A percentile compares a stretch with the other conserved stretches of the same genome.
phyloP scores from a whole-genome alignment of 169 alveolate genomes.

The Plasmodium blacklocki region DNA sequence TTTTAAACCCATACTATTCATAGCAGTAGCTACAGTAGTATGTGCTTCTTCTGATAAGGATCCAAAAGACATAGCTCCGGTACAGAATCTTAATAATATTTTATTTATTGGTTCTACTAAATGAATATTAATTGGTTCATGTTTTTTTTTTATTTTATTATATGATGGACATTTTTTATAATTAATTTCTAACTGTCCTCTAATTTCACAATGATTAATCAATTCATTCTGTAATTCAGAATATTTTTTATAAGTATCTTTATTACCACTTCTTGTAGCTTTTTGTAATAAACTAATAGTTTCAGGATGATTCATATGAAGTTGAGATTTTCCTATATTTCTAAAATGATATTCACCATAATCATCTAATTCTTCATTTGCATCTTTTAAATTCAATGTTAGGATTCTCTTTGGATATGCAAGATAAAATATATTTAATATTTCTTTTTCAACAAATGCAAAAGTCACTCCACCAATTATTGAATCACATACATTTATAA shows the following conservation, averaged over 20 bases:
- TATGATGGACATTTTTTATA: constrained; percentile 79
- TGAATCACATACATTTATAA: constrained; percentile 72
- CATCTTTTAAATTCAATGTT: constrained; percentile 78
- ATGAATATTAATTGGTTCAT: constrained; percentile 82
- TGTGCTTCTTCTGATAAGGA: constrained; percentile 83
- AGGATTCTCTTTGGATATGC: constrained; percentile 80
- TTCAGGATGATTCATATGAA: constrained; percentile 85
- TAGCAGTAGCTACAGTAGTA: constrained; percentile 82
- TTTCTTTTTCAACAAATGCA: constrained; percentile 75
- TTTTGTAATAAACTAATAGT: constrained; percentile 82
- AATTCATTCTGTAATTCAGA: constrained; percentile 77
- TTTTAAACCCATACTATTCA: constrained; percentile 84
- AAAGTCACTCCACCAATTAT: constrained; percentile 76
- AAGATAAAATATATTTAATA: constrained; percentile 54
- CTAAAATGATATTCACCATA: constrained; percentile 84
- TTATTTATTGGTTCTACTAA: constrained; percentile 70
- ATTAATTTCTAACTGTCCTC: constrained; percentile 84
- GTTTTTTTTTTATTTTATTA: constrained; percentile 77
- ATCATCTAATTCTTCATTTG: constrained; percentile 79
- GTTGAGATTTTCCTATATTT: constrained; percentile 78
- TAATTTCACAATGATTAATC: constrained; percentile 80
- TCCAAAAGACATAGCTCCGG: constrained; percentile 86
- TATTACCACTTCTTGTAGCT: constrained; percentile 78
- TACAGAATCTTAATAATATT: constrained; percentile 76
- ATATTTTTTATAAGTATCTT: constrained; percentile 77